Evolutionary conservation across 1,284 basidiomycete species (phyloP).

Genomic region (Schizophyllum amplum): DNA sequence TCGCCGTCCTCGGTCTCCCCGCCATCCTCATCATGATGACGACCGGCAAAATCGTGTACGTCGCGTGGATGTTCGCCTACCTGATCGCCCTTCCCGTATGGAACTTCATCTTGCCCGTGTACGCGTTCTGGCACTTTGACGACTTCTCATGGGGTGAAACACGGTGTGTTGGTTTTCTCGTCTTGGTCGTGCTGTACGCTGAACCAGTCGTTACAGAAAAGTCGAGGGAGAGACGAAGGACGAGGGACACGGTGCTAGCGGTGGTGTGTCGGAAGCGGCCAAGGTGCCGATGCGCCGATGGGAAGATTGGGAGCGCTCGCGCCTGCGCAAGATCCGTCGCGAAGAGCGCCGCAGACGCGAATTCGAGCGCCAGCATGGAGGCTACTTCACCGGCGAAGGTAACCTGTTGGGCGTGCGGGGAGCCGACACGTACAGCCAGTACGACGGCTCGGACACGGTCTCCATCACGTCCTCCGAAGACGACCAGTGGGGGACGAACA

Average conservation of each 20-base stretch:
- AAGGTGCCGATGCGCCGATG: conserved; percentile 84
- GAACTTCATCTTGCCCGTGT: conserved; percentile 87
- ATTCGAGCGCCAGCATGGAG: conserved; percentile 67
- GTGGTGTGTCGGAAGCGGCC: conserved; percentile 46
- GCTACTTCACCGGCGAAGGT: conserved; percentile 56
- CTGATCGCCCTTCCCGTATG: conserved; percentile 87
- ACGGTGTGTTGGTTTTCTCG: conserved; percentile 39
- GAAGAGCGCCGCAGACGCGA: conserved; percentile 82
- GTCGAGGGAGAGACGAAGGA: conserved; percentile 85
- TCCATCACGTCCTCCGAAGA: conserved; percentile 86
- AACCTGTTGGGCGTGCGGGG: conserved; percentile 49
- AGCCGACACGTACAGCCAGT: conserved; percentile 49
- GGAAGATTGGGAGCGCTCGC: conserved; percentile 99
- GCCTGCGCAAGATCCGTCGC: conserved; percentile 84
- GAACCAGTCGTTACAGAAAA: conserved; percentile 55
- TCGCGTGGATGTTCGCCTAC: conserved; percentile 98
- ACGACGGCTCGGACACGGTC: conserved; percentile 66
- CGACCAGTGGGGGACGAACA: conserved; percentile 86
- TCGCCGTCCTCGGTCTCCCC: conserved; percentile 89
- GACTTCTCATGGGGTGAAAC: conserved; percentile 99
- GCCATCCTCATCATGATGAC: conserved; percentile 90
- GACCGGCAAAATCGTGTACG: conserved; percentile 90
- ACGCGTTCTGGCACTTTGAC: conserved; percentile 99
- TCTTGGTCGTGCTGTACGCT: conserved; percentile 3
- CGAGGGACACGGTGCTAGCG: conserved; percentile 68